A percentile compares a stretch with the other conserved stretches of the same genome.
phyloP scores from a whole-genome alignment of 73 alveolate species.

The Uronychia binucleata region DNA sequence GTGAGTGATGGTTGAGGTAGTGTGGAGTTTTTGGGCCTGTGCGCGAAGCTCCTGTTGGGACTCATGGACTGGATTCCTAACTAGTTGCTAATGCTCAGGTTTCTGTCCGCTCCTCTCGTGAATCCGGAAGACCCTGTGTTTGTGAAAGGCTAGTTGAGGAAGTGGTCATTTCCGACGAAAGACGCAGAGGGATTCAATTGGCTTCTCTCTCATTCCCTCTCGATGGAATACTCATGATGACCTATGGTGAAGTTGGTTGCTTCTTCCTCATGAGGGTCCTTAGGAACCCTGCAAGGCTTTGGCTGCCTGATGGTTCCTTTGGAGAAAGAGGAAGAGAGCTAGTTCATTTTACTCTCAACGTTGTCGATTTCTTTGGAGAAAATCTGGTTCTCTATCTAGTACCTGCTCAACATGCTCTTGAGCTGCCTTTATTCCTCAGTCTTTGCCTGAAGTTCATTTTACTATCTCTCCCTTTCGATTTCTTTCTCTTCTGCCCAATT shows the following conservation, averaged over 20 bases:
- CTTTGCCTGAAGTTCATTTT: neutral
- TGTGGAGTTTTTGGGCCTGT: too few species aligned
- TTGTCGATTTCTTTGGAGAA: neutral
- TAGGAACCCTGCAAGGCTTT: neutral
- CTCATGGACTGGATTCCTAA: too few species aligned
- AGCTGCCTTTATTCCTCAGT: neutral
- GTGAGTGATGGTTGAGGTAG: too few species aligned
- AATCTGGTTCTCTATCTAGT: neutral
- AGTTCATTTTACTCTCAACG: neutral
- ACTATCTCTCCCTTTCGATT: neutral
- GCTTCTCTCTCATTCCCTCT: too few species aligned
- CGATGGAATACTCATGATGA: neutral
- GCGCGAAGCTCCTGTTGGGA: too few species aligned
- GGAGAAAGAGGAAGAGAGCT: neutral
- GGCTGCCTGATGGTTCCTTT: too few species aligned
- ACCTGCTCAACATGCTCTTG: neutral
- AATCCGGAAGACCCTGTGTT: too few species aligned
- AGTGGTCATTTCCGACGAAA: too few species aligned
- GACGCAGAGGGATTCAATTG: too few species aligned
- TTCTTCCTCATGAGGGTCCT: neutral
- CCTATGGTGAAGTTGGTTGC: neutral
- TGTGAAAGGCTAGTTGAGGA: too few species aligned
- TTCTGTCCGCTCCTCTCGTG: too few species aligned
- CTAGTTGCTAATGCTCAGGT: too few species aligned
- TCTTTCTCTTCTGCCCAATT: neutral